Evolutionary conservation across 345 rosid genomes (phyloP), one percentile per base, ranked within the genome.

Genomic region (Populus euphratica): DNA sequence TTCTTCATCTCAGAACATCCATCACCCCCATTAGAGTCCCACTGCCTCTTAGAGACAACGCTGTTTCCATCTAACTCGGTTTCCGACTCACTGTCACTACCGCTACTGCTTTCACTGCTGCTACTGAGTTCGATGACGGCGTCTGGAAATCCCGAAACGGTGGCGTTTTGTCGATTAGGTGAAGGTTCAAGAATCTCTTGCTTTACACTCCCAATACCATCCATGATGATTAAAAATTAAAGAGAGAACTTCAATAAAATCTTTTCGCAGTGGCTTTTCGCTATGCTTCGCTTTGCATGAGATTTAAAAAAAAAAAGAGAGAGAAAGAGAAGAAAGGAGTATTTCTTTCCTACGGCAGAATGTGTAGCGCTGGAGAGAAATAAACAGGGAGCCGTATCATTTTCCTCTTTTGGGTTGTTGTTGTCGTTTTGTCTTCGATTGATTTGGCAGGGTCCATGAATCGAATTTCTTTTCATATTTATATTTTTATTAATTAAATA

Each of bases 141-240:
- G 20, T 66, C 54, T 18, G 84, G 73, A 10, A 9, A 38, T 13
- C 77, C 72, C 3, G 72, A 43, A 59, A 59, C 81, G 54, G 35
- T 12, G 76, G 50, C 73, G 76, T 69, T 38, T 27, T 31, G 31
- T 68, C 17, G 78, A 10, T 78, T 23, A 12, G 36, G 54, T 20
- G 75, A 27, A 38, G 84, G 35, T 23, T 70, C 90, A 9, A 16
- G 31, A 29, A 68, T 64, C 82, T 93, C 94, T 65, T 76, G 79
- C 84, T 92, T 89, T 41, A 86, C 86, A 6, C 71, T 75, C 77
- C 86, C 93, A 90, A 84, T 75, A 79, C 86, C 96, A 90, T 88
- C 59, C 59, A 52, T 52, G 59, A 52, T 52, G 59, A 17, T 20
- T 52, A 52, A 20, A 52, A 52, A 18, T 20, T 20, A 50, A 50